These are phyloP conservation scores for Jimgerdemannia flammicorona DNA, from an alignment of 192 early-diverging fungal species.

Conservation along the genomic window DNA sequence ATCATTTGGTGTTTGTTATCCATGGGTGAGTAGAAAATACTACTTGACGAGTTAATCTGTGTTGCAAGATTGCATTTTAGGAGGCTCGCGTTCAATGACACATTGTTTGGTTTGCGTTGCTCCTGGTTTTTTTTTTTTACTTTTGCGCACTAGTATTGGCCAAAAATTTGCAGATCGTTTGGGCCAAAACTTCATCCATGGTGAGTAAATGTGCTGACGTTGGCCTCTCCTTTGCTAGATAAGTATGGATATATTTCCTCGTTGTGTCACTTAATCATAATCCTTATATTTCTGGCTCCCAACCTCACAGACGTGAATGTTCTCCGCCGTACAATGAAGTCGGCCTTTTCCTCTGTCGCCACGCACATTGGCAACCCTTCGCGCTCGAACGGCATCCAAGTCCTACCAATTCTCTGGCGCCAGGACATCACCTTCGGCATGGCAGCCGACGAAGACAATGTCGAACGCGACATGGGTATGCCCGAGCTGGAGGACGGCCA, in stretches of 20 bases:
- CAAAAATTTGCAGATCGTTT: constrained; percentile 73
- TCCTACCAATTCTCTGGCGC: constrained; percentile 82
- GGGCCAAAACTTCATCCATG: constrained; percentile 45
- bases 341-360: constrained; percentile 26
- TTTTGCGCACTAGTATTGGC: constrained; percentile 63
- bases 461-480: constrained; percentile 52
- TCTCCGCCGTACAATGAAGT: constrained; percentile 64
- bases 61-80: too few relatives aligned
- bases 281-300: background rate
- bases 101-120: too few relatives aligned
- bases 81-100: too few relatives aligned
- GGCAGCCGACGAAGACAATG: constrained; percentile 44
- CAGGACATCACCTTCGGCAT: constrained; percentile 77
- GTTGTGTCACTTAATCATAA: background rate
- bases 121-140: too few relatives aligned
- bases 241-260: too few relatives aligned
- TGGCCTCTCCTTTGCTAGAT: too few relatives aligned
- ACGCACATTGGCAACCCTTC: constrained; percentile 7
- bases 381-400: constrained; percentile 54
- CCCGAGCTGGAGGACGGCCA: constrained; percentile 51
- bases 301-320: constrained; percentile 57
- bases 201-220: constrained; percentile 22
- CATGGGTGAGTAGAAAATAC: constrained; percentile 50
- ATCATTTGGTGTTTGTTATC: constrained; percentile 79
- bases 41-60: background rate